Conservation (phyloP, 2,329 filamentous ascomycete species). For the Dothideomycetes sp. region DNA sequence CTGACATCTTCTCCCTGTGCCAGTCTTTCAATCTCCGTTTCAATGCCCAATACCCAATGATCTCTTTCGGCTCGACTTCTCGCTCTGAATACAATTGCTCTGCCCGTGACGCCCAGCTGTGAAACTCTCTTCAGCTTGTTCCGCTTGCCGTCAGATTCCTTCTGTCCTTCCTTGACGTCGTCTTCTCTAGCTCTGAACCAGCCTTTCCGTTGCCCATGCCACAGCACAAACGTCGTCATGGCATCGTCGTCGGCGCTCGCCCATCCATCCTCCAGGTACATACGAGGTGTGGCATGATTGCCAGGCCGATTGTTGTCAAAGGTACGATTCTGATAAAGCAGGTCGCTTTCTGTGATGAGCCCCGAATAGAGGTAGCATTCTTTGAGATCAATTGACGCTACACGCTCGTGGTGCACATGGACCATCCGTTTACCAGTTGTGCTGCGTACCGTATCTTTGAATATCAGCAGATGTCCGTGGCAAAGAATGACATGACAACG, state of each 20-base stretch:
- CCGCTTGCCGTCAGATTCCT: conserved; percentile 26
- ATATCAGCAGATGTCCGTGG: conserved; percentile 52
- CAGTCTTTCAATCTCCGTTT: conserved; percentile 56
- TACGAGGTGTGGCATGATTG: conserved; percentile 48
- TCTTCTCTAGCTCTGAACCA: conserved; percentile 39
- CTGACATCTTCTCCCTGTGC: conserved; percentile 44
- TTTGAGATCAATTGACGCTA: conserved; percentile 48
- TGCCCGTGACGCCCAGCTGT: conserved; percentile 50
- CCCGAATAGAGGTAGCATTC: conserved; percentile 60
- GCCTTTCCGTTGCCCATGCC: conserved; percentile 50
- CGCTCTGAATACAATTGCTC: conserved; percentile 57
- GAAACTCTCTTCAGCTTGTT: conserved; percentile 50
- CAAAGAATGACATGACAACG: conserved; percentile 52
- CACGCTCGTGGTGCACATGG: conserved; percentile 54
- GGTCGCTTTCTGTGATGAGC: conserved; percentile 51
- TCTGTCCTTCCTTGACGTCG: conserved; percentile 19
- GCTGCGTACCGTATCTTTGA: conserved; percentile 49
- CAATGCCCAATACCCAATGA: conserved; percentile 58
- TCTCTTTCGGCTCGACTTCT: conserved; percentile 56
- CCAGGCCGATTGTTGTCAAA: conserved; percentile 55
- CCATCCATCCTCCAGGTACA: conserved; percentile 53
- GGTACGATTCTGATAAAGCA: conserved; percentile 55
- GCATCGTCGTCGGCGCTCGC: conserved; percentile 55
- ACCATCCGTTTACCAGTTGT: conserved; percentile 46
- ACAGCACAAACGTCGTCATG: conserved; percentile 60